Base-by-base conservation (phyloP, 2,329 filamentous ascomycete genomes). In the Fusarium sublunatum region DNA sequence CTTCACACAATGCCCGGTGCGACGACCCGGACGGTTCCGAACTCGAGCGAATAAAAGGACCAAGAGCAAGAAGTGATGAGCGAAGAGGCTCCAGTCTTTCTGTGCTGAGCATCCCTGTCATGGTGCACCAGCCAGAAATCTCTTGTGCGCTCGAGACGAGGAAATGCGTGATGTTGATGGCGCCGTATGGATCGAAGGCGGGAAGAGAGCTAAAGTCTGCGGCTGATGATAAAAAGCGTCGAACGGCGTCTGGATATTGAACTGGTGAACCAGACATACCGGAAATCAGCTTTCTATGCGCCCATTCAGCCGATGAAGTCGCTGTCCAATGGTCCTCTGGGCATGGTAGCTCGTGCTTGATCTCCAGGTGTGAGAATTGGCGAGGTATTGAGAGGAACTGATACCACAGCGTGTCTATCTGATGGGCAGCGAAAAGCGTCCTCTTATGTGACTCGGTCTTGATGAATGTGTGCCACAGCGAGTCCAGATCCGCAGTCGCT, bases 401-500 rank as follows among this genome's bases (percentile, higher is more conserved):
- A 54, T 81, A 80, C 76, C 77, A 80, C 3, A 79, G 60, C 0
- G 78, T 72, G 52, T 81, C 78, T 25, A 80, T 72, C 51, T 81
- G 78, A 56, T 80, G 78, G 0, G 77, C 71, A 9, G 78, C 76
- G 46, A 79, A 78, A 5, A 77, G 53, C 0, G 78, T 80, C 15
- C 78, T 74, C 52, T 80, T 80, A 36, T 74, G 73, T 0, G 78
- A 77, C 54, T 80, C 78, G 1, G 71, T 56, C 44, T 62, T 64
- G 32, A 76, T 70, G 36, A 79, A 78, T 34, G 73, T 59, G n/a
- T 64, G 65, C 78, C 78, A 80, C 6, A 80, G 62, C 2, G 75
- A 69, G 32, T 53, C 43, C 1, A 57, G 49, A 9, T 46, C 50
- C 1, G 41, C 31, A 5, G 53, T 57, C 0, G 68, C 35, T 1